Evolutionary conservation across 768 basidiomycete species (phyloP).

Genomic region (Leucocoprinus leucothites): DNA sequence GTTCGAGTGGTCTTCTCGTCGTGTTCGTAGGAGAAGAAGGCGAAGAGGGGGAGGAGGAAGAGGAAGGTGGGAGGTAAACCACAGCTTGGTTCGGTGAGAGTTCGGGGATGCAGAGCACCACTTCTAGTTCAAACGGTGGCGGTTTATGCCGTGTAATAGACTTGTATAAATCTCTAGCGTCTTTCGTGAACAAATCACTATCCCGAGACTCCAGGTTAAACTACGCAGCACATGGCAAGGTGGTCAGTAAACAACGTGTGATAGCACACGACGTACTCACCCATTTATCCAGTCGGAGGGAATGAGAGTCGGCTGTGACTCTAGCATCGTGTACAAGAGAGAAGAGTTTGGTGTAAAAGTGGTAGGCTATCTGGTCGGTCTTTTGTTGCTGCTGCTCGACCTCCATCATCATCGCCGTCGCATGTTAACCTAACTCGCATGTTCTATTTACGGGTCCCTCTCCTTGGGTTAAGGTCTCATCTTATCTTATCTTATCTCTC

Average conservation of each 20-base stretch:
- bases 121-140: conserved; percentile 25
- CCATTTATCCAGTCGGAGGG: conserved; percentile 75
- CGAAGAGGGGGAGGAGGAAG: background rate
- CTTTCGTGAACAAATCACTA: conserved; percentile 16
- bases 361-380: conserved; percentile 85
- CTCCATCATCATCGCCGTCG: conserved; percentile 11
- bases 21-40: conserved; percentile 27
- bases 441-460: background rate
- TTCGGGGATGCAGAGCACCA: conserved; percentile 70
- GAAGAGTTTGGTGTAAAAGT: conserved; percentile 80
- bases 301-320: conserved; percentile 46
- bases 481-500: conserved; percentile 11
- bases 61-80: conserved; percentile 51
- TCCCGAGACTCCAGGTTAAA: conserved; percentile 18
- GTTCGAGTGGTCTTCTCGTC: conserved; percentile 64
- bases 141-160: conserved; percentile 4
- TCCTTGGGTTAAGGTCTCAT: background rate
- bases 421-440: background rate
- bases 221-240: too few species aligned
- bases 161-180: conserved; percentile 15
- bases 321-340: conserved; percentile 73
- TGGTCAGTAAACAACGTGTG: conserved; percentile 37
- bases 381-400: conserved; percentile 35
- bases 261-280: conserved; percentile 37
- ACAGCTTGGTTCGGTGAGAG: conserved; percentile 67